phyloP scores from a whole-genome alignment of 163 green algal genomes.

The Picocystis sp. region DNA sequence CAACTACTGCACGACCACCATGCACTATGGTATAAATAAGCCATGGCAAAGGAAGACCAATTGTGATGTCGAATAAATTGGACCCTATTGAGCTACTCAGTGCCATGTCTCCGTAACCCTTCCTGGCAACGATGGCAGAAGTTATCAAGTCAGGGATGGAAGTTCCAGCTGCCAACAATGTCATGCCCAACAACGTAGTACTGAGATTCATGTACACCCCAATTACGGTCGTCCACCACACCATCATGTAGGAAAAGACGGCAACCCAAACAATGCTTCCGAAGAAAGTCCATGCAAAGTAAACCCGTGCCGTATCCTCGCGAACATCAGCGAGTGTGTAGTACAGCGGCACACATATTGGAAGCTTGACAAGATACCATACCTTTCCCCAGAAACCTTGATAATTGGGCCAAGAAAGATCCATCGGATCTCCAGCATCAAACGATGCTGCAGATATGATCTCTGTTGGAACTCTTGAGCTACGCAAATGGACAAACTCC shows the following conservation, averaged over 20 bases:
- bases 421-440: no score
- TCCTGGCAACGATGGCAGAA: constrained; percentile 21
- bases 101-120: constrained; percentile 29
- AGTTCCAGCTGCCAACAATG: constrained; percentile 24
- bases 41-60: constrained; percentile 24
- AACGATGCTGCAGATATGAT: no score
- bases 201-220: constrained; percentile 23
- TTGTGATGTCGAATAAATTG: constrained; percentile 33
- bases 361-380: constrained; percentile 1
- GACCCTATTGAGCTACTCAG: constrained; percentile 25
- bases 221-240: constrained; percentile 23
- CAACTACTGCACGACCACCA: no score
- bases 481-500: no score
- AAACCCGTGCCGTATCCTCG: no score
- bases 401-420: constrained; percentile 8
- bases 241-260: constrained; percentile 28
- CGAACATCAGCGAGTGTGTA: no score
- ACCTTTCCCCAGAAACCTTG: not conserved
- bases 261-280: constrained; percentile 26
- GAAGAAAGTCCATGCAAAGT: constrained; percentile 12
- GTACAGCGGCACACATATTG: constrained; percentile 7
- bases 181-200: constrained; percentile 24
- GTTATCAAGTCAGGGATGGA: constrained; percentile 25
- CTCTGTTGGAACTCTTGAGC: no score
- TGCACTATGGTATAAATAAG: constrained; percentile 2